phyloP scores from a whole-genome alignment of 164 flowering plant genomes.

The Nymphaea thermarum region DNA sequence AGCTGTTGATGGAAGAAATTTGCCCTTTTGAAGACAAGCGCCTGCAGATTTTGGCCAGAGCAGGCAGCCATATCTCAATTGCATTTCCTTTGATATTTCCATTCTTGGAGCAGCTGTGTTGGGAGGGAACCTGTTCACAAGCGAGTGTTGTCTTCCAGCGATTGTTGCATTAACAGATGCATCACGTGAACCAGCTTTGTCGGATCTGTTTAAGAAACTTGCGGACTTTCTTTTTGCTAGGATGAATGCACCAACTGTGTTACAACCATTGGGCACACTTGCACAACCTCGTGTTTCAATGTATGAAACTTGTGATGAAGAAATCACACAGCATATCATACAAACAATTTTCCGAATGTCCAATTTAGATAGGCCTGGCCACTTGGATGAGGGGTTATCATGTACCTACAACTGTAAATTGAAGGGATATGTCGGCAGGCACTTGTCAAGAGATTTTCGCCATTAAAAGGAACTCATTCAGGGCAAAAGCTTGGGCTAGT shows the following conservation, averaged over 20 bases:
- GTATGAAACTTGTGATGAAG: slow-evolving; percentile 37
- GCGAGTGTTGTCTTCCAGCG: slow-evolving; percentile 69
- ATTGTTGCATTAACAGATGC: slow-evolving; percentile 39
- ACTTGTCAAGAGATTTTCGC: slow-evolving; percentile 65
- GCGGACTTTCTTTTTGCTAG: slow-evolving; percentile 43
- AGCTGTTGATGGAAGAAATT: slow-evolving; percentile 28
- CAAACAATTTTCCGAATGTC: slow-evolving; percentile 34
- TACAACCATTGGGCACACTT: slow-evolving; percentile 83
- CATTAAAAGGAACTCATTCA: slow-evolving; percentile 31
- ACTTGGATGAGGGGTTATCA: no score
- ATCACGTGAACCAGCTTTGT: slow-evolving; percentile 30
- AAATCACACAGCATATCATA: slow-evolving; percentile 29
- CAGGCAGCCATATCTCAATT: slow-evolving; percentile 40
- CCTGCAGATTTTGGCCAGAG: slow-evolving; percentile 52
- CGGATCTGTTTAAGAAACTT: slow-evolving; percentile 57
- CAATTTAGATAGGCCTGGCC: background rate
- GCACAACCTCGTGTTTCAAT: slow-evolving; percentile 48
- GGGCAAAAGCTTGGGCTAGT: slow-evolving; percentile 27
- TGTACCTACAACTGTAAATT: no score
- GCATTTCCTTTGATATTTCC: slow-evolving; percentile 49
- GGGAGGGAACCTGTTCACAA: slow-evolving; percentile 76
- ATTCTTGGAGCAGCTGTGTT: slow-evolving; percentile 49
- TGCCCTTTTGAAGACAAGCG: slow-evolving; percentile 30
- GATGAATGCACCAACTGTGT: slow-evolving; percentile 46
- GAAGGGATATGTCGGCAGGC: slow-evolving; percentile 19